Base-by-base conservation (phyloP, 768 basidiomycete species). In the Coprinopsis strossmayeri region DNA sequence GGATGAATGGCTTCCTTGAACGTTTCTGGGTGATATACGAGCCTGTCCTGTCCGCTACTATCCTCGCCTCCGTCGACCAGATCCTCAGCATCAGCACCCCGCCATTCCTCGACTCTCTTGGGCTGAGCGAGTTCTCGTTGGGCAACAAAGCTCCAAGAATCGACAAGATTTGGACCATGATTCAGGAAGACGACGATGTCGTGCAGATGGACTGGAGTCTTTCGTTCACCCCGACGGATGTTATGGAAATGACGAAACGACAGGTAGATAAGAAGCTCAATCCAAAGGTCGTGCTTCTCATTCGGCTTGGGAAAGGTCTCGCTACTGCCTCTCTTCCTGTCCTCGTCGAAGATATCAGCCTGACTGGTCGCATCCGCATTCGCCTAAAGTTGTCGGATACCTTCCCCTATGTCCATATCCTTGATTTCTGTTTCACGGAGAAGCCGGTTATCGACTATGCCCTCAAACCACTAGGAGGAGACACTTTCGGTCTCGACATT, bases 1-100 rank as follows among this genome's bases (percentile, higher is more conserved):
- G 95, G 92, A 77, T 96, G 43, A 96, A 97, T 68, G 79, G 88
- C 58, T 93, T 97, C 68, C 73, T 98, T 38, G 83, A 94, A 56
- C 84, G 96, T 40, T 98, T 98, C 70, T 99, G 96, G 96, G 78
- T 88, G 54, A 96, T 97, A 47, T 97, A 97, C 64, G 94, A 97
- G 65, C 95, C 94, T 17, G 84, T 95, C 13, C 79, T 96, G n/a
- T 88, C 86, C 37, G 63, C 76, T 4, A 89, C 89, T 0, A 79
- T 98, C 61, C 74, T 92, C 45, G 73, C 83, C 12, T 83, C 89
- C 45, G 93, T 95, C 11, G 89, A 96, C 63, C 88, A 93, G 59
- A 78, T 94, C 28, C 79, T 99, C 26, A 85, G 82, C 57, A 77
- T 77, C 39, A 88, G 76, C 54, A 89, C 91, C 2, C 96, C 95